Conservation (phyloP, 2,329 filamentous ascomycete genomes). For the Verticillium albo-atrum region DNA sequence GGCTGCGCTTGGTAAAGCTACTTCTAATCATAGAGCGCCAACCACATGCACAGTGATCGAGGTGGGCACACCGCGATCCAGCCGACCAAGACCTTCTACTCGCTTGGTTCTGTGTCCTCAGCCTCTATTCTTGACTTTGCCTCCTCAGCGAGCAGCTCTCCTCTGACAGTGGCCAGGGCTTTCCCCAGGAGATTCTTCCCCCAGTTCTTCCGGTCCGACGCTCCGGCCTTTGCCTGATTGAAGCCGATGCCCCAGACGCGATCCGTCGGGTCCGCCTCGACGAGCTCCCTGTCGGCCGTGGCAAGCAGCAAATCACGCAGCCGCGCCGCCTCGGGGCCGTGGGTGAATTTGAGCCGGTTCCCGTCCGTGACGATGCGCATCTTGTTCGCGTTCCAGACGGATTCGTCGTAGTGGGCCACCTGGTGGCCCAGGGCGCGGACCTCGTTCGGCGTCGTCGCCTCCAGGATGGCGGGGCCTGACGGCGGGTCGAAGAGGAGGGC, state of each 20-base stretch:
- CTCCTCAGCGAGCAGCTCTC: constrained; percentile 28
- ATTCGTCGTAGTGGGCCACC: constrained; percentile 46
- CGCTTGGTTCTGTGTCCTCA: constrained; percentile 1
- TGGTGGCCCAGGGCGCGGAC: constrained; percentile 51
- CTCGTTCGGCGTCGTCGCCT: constrained; percentile 35
- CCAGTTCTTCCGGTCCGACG: constrained; percentile 44
- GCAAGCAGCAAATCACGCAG: constrained; percentile 45
- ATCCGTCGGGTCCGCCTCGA: constrained; percentile 59
- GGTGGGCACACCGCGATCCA: too few species aligned
- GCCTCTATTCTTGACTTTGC: constrained; percentile 35
- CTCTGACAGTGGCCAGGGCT: constrained; percentile 55
- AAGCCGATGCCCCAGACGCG: constrained; percentile 65
- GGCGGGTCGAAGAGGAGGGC: constrained; percentile 44
- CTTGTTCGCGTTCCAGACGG: constrained; percentile 47
- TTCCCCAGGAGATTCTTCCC: constrained; percentile 61
- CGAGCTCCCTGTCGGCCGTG: constrained; percentile 56
- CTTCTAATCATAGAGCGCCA: too few species aligned
- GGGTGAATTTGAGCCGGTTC: constrained; percentile 56
- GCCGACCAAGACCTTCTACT: too few species aligned
- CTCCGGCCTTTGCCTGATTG: constrained; percentile 39
- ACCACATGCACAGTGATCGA: too few species aligned
- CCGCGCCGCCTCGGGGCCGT: constrained; percentile 20
- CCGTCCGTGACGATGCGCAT: constrained; percentile 53
- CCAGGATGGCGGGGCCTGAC: constrained; percentile 43
- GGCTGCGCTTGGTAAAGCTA: too few species aligned